These are phyloP conservation scores for Craterostigma plantagineum DNA, from an alignment of 257 asterid species.

Conservation along the genomic window DNA sequence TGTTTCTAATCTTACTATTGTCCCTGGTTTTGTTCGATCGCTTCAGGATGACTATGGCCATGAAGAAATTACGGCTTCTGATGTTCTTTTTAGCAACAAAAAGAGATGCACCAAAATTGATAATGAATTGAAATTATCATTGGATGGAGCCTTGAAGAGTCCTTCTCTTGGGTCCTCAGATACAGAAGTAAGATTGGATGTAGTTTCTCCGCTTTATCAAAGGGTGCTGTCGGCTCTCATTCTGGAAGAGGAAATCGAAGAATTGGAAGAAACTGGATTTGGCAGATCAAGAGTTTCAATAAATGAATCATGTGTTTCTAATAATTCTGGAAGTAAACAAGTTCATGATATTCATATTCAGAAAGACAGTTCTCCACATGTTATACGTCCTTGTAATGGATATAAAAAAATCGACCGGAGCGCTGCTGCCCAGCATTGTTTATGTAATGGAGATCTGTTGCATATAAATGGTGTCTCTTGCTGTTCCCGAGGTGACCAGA, in stretches of 20 bases:
- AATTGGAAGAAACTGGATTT: constrained; percentile 55
- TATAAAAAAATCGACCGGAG: constrained; percentile 19
- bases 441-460: constrained; percentile 27
- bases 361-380: constrained; percentile 33
- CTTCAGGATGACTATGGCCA: constrained; percentile 32
- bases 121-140: constrained; percentile 17
- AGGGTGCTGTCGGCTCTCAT: constrained; percentile 87
- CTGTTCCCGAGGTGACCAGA: constrained; percentile 52
- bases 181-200: constrained; percentile 22
- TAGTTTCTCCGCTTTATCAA: constrained; percentile 58
- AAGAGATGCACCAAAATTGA: constrained; percentile 19
- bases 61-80: constrained; percentile 27
- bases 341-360: constrained; percentile 30
- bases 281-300: constrained; percentile 28
- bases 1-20: background rate
- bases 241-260: constrained; percentile 62
- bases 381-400: constrained; percentile 36
- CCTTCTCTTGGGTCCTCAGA: constrained; percentile 30
- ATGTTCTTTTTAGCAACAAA: constrained; percentile 14
- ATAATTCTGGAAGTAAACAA: constrained; percentile 26
- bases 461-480: constrained; percentile 34
- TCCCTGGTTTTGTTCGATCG: constrained; percentile 6
- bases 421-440: constrained; percentile 15
- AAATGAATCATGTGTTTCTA: constrained; percentile 21
- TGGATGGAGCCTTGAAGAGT: constrained; percentile 18